Conservation (phyloP, 805 yeast species). For the Sugiyamaella americana region DNA sequence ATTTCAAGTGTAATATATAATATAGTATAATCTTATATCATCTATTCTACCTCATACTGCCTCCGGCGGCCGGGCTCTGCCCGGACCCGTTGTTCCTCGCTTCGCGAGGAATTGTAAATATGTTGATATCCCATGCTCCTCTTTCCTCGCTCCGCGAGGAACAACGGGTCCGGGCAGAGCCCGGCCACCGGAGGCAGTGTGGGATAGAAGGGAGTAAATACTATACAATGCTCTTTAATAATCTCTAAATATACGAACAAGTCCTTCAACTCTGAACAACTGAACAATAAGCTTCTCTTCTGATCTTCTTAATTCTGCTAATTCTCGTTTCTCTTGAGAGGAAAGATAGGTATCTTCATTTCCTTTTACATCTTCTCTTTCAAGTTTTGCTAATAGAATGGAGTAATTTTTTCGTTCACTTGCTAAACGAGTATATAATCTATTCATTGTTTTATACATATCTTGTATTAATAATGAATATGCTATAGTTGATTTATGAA, state of each 20-base stretch:
- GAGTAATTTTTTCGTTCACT: conserved; percentile 50
- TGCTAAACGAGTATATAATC: conserved; percentile 31
- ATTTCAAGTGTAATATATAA: conserved; percentile 10
- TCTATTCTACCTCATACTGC: not conserved
- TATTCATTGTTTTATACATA: conserved; percentile 44
- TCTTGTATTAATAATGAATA: conserved; percentile 44
- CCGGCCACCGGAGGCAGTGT: not conserved
- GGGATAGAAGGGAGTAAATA: too few relatives aligned
- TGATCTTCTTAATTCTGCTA: conserved; percentile 42
- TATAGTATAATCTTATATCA: not conserved
- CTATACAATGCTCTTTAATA: too few relatives aligned
- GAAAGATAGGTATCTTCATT: conserved; percentile 68
- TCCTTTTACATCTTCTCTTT: conserved; percentile 85
- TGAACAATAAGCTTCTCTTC: conserved; percentile 32
- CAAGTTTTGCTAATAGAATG: conserved; percentile 69
- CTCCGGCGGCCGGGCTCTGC: not conserved
- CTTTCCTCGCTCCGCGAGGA: not conserved
- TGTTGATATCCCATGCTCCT: too few relatives aligned
- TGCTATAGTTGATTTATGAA: conserved; percentile 53
- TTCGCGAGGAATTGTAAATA: not conserved
- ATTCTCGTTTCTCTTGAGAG: conserved; percentile 67
- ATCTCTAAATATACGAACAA: conserved; percentile 36
- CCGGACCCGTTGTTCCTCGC: not conserved
- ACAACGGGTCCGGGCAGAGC: not conserved
- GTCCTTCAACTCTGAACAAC: conserved; percentile 30